phyloP scores from a whole-genome alignment of 1,284 basidiomycete species.

The Sporisorium scitamineum region DNA sequence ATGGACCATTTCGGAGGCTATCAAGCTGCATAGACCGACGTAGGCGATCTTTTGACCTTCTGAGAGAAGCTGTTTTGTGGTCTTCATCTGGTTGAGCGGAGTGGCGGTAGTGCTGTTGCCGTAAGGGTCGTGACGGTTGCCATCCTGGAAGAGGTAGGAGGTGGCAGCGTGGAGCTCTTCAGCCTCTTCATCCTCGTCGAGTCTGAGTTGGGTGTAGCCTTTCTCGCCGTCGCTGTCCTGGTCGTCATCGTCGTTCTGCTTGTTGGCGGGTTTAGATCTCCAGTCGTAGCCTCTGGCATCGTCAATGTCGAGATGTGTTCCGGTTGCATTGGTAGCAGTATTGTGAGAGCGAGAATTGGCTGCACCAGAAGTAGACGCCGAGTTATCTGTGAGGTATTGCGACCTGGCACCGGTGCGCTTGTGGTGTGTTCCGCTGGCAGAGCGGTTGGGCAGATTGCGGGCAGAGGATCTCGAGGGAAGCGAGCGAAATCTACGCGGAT shows the following conservation, averaged over 20 bases:
- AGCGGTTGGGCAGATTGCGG: constrained; percentile 16
- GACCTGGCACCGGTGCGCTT: constrained; percentile 22
- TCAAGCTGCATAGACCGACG: constrained; percentile 66
- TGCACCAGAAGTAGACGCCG: constrained; percentile 7
- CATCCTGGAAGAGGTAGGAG: constrained; percentile 66
- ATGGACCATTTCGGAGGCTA: constrained; percentile 59
- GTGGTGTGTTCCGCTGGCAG: constrained; percentile 23
- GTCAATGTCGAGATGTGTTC: constrained; percentile 63
- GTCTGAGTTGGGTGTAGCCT: constrained; percentile 66
- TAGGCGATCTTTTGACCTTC: constrained; percentile 69
- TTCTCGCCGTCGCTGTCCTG: constrained; percentile 51
- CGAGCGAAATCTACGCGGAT: constrained; percentile 41
- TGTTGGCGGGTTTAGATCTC: constrained; percentile 58
- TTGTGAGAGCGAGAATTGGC: constrained; percentile 14
- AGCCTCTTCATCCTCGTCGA: constrained; percentile 67
- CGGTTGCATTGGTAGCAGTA: constrained; percentile 58
- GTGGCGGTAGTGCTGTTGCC: constrained; percentile 56
- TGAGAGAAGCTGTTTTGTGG: constrained; percentile 66
- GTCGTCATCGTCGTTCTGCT: constrained; percentile 28
- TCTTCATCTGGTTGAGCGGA: constrained; percentile 67
- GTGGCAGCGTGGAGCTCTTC: constrained; percentile 66
- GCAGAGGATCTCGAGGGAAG: constrained; percentile 28
- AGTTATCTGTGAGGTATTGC: constrained; percentile 24
- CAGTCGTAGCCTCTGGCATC: constrained; percentile 68
- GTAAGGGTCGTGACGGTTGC: constrained; percentile 48